Evolutionary conservation across 108 stramenopile species (phyloP).

Genomic region (Fragilaria radians): DNA sequence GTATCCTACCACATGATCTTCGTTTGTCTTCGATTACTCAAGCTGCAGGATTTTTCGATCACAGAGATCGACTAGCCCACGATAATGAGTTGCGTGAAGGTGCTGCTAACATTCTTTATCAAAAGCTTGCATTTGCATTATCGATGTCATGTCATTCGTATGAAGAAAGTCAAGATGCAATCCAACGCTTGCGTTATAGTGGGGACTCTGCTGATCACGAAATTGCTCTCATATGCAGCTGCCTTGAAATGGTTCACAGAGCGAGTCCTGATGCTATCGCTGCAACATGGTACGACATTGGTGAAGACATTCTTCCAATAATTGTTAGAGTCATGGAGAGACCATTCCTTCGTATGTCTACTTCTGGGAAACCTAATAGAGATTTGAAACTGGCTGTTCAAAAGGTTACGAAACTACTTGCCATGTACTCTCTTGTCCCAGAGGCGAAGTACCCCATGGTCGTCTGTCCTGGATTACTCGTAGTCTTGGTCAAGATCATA

Average conservation of each 20-base stretch:
- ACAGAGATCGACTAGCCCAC: conserved; percentile 34
- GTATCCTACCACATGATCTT: conserved; percentile 32
- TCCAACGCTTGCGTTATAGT: not conserved
- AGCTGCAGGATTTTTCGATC: conserved; percentile 44
- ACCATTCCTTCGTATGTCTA: conserved; percentile 18
- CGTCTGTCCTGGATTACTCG: conserved; percentile 30
- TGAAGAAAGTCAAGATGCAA: conserved; percentile 1
- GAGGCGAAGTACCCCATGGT: conserved; percentile 47
- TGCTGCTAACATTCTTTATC: conserved; percentile 41
- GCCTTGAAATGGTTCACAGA: conserved; percentile 52
- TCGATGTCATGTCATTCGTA: not conserved
- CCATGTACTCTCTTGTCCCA: conserved; percentile 46
- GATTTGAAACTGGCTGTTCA: conserved; percentile 45
- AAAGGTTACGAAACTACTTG: conserved; percentile 43
- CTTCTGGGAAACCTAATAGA: conserved; percentile 1
- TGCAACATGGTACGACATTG: conserved; percentile 42
- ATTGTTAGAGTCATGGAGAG: conserved; percentile 39
- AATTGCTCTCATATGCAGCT: conserved; percentile 34
- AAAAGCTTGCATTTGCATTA: conserved; percentile 36
- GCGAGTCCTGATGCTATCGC: conserved; percentile 44
- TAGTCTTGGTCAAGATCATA: conserved; percentile 34
- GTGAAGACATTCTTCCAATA: conserved; percentile 30
- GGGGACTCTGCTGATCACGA: conserved; percentile 24
- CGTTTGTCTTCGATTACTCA: conserved; percentile 29
- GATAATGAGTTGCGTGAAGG: conserved; percentile 39